Base-by-base conservation (phyloP, 2,329 filamentous ascomycete genomes). In the Monosporascus sp. region DNA sequence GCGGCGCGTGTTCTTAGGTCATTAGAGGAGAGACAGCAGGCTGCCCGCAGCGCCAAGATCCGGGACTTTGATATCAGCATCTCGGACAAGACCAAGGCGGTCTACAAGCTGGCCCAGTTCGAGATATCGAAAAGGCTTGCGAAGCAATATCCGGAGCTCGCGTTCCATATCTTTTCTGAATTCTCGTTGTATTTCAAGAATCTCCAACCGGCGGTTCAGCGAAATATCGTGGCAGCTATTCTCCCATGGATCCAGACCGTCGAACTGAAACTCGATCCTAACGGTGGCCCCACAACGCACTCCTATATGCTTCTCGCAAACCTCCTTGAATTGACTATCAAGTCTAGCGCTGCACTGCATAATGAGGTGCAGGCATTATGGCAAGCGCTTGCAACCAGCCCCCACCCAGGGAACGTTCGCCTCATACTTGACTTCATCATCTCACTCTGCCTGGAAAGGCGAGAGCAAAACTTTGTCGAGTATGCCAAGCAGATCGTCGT, bases 11-110 rank as follows among this genome's bases (percentile, higher is more conserved):
- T 97, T 35, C 77, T 99, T 14, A 83, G 91, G 41, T 85, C 85
- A 0, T 76, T 97, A 1, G 94, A 97, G 70, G 85, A 91, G 60
- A 83, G 90, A 24, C 89, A 94, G 59, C 83, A 87, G 58, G 88
- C 68, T 52, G 72, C 73, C 3, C 77, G 89, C 60, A 94, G 85
- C 59, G 96, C 93, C 1, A 95, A 95, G 66, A 85, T 99, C 7
- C 90, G 96, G 67, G 94, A 99, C 68, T 95, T 97, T 54, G 94
- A 99, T 65, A 97, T 99, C 63, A 97, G 92, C 68, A 94, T 99
- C 54, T 95, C 93, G 0, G 95, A 99, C 72, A 97, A 97, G 72
- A 99, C 95, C 0, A 96, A 96, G 60, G 92, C 93, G 0, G 93
- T 99, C 3, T 99, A 97, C 73, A 99, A 99, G 72, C 78, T 95